phyloP scores from a whole-genome alignment of 1,139 yeast genomes.

The Wickerhamomyces sp. region DNA sequence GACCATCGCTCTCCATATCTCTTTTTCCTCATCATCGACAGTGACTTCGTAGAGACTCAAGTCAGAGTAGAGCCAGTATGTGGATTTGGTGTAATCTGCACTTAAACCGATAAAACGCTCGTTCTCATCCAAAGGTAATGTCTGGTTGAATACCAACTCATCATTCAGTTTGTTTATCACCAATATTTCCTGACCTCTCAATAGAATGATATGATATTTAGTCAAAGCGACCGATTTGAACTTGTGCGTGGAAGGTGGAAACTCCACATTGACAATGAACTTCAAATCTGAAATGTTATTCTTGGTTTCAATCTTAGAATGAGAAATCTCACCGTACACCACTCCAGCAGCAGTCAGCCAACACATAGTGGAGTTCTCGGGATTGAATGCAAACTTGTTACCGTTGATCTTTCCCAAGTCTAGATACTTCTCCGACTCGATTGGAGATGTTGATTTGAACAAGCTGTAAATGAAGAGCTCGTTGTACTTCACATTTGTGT shows the following conservation, averaged over 20 bases:
- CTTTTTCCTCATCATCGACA: conserved; percentile 60
- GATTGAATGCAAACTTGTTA: conserved; percentile 26
- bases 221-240: conserved; percentile 41
- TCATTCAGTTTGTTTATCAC: conserved; percentile 48
- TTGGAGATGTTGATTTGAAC: conserved; percentile 22
- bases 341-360: conserved; percentile 43
- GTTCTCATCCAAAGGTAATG: conserved; percentile 29
- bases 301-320: conserved; percentile 9
- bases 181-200: conserved; percentile 37
- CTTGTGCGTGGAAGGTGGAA: conserved; percentile 29
- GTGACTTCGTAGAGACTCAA: conserved; percentile 60
- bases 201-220: conserved; percentile 45
- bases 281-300: conserved; percentile 27
- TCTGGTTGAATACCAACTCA: conserved; percentile 37
- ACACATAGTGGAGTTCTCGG: conserved; percentile 28
- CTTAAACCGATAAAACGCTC: conserved; percentile 51
- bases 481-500: conserved; percentile 13
- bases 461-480: conserved; percentile 14
- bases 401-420: conserved; percentile 27
- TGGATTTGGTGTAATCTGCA: conserved; percentile 46
- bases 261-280: conserved; percentile 35
- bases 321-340: conserved; percentile 32
- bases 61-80: conserved; percentile 54
- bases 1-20: conserved; percentile 73
- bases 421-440: conserved; percentile 32